These are phyloP conservation scores for Dichotomocladium elegans DNA, from an alignment of 371 early-diverging fungal genomes.

Conservation along the genomic window DNA sequence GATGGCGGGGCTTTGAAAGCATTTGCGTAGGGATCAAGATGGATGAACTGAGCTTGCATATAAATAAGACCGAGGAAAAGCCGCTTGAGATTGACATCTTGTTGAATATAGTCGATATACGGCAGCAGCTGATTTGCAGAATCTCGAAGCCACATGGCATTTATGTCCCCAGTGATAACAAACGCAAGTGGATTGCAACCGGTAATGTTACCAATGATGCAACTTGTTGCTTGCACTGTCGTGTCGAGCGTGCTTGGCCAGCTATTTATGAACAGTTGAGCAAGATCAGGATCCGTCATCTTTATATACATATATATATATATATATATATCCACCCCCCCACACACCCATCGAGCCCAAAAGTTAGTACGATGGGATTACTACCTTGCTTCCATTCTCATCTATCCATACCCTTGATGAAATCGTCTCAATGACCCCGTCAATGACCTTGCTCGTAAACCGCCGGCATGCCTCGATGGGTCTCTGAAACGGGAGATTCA, in stretches of 20 bases:
- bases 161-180: conserved; percentile 65
- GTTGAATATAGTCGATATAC: conserved; percentile 43
- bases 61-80: conserved; percentile 50
- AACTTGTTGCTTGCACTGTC: conserved; percentile 37
- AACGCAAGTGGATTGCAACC: conserved; percentile 45
- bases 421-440: conserved; percentile 31
- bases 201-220: conserved; percentile 14
- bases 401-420: conserved; percentile 29
- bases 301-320: not conserved
- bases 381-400: too few species aligned
- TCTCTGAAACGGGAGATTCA: conserved; percentile 39
- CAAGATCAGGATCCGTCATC: conserved; percentile 44
- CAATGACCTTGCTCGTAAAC: conserved; percentile 38
- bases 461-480: conserved; percentile 37
- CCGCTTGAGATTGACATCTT: conserved; percentile 32
- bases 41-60: conserved; percentile 54
- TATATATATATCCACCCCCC: too few species aligned
- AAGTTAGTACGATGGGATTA: too few species aligned
- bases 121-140: conserved; percentile 63
- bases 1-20: conserved; percentile 40
- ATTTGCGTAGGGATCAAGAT: conserved; percentile 46
- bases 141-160: conserved; percentile 69
- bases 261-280: conserved; percentile 49
- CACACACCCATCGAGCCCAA: too few species aligned
- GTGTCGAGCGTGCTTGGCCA: conserved; percentile 64